Percentiles rank a stretch among this genome's conserved stretches.
These are phyloP conservation scores for Komagataea norvegica DNA, from an alignment of 1,139 yeast species.

Conservation along the genomic window DNA sequence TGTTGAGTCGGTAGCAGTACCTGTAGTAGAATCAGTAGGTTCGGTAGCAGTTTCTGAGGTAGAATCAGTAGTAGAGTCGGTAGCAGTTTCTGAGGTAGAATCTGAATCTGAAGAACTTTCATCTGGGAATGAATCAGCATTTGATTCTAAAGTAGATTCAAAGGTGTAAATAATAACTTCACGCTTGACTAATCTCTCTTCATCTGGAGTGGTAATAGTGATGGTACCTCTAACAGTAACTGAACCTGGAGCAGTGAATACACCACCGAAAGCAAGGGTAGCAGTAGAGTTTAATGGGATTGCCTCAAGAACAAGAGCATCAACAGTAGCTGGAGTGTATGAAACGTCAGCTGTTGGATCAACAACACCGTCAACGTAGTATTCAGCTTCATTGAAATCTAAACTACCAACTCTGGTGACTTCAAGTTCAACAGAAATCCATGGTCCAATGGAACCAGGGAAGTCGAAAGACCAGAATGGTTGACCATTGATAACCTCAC, in stretches of 20 bases:
- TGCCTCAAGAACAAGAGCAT: background rate
- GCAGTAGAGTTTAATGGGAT: background rate
- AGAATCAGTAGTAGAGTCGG: background rate
- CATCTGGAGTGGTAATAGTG: background rate
- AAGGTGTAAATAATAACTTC: background rate
- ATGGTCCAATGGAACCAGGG: slow-evolving; percentile 9
- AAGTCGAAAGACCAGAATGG: slow-evolving; percentile 5
- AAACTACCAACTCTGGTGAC: background rate
- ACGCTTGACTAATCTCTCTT: slow-evolving; percentile 4
- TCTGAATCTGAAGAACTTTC: too few relatives aligned
- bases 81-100: too few relatives aligned
- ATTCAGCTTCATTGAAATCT: slow-evolving; percentile 1
- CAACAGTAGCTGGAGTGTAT: background rate
- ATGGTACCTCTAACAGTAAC: slow-evolving; percentile 3
- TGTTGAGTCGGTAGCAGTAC: background rate
- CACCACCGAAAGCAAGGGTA: slow-evolving; percentile 1
- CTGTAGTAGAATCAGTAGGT: background rate
- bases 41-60: background rate
- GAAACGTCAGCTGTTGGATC: background rate
- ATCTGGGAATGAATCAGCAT: background rate
- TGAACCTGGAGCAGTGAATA: slow-evolving; percentile 2
- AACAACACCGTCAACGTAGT: background rate
- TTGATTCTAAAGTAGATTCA: background rate
- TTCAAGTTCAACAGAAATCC: slow-evolving; percentile 1
- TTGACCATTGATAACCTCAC: background rate